Conservation (phyloP, 192 early-diverging fungal species). For the Diversispora epigaea region DNA sequence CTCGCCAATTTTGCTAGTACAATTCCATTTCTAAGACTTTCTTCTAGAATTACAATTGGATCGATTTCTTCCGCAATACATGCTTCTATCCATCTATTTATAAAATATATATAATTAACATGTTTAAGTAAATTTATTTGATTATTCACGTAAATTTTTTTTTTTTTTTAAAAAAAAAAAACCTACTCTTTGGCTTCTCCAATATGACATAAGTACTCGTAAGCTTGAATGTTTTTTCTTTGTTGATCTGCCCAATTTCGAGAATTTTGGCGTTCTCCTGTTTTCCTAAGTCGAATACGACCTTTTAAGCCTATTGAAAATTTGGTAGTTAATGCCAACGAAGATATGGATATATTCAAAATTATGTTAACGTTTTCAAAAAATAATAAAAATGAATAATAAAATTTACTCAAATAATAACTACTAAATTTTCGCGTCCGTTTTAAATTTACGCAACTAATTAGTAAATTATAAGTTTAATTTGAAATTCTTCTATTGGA, state of each 20-base stretch:
- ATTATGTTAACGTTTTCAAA: no score
- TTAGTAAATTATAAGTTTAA: no score
- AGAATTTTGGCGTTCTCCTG: constrained; percentile 36
- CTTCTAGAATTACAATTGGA: constrained; percentile 76
- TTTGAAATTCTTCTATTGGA: no score
- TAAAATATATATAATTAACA: not conserved
- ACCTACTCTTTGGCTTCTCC: constrained; percentile 96
- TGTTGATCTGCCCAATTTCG: constrained; percentile 87
- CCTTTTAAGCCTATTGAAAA: constrained; percentile 44
- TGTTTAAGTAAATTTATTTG: no score
- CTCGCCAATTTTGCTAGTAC: constrained; percentile 86
- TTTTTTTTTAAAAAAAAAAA: no score
- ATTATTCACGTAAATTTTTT: no score
- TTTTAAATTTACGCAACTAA: no score
- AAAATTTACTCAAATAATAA: no score
- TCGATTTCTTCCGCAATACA: constrained; percentile 84
- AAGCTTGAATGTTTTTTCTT: constrained; percentile 87
- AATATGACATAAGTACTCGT: constrained; percentile 98
- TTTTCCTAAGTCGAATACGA: constrained; percentile 49
- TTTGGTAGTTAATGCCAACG: not conserved
- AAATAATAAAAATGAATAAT: no score
- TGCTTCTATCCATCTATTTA: constrained; percentile 87
- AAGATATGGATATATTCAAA: no score
- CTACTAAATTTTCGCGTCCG: no score
- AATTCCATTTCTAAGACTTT: constrained; percentile 92